Conservation (phyloP, 495 filamentous ascomycete genomes). For the Neurospora sp. region DNA sequence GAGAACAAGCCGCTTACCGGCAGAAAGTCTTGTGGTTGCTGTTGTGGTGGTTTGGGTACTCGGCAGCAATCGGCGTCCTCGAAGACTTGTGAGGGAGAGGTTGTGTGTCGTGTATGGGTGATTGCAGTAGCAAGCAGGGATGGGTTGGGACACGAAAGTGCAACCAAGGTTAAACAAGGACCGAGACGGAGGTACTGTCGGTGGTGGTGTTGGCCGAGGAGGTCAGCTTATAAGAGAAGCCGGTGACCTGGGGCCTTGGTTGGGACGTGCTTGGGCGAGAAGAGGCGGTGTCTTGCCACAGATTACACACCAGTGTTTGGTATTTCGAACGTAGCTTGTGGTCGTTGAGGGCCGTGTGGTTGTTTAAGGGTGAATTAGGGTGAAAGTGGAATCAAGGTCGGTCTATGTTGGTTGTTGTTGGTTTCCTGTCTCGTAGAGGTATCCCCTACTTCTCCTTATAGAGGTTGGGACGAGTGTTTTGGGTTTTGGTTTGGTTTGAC, state of each 20-base stretch:
- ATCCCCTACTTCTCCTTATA: not conserved
- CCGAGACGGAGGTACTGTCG: not conserved
- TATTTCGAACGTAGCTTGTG: not conserved
- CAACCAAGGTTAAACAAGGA: constrained; percentile 1
- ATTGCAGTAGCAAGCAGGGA: constrained; percentile 5
- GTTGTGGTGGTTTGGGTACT: not conserved
- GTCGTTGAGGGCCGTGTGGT: not conserved
- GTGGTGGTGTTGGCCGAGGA: constrained; percentile 1
- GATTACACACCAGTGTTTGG: not conserved
- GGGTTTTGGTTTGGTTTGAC: not conserved
- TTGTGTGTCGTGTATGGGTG: constrained; percentile 1
- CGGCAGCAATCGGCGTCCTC: constrained; percentile 2
- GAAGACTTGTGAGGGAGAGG: not conserved
- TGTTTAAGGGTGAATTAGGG: not conserved
- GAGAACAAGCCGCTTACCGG: constrained; percentile 1
- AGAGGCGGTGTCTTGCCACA: not conserved
- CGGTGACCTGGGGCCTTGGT: not conserved
- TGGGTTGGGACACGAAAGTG: not conserved
- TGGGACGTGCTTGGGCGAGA: not conserved
- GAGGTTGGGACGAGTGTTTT: not conserved
- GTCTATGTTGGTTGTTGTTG: not conserved
- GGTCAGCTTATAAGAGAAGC: not conserved
- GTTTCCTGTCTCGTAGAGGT: not conserved
- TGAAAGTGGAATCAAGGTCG: not conserved
- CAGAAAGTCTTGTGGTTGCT: constrained; percentile 2